Base-by-base conservation (phyloP, 352 stramenopile genomes). In the Phytopythium helicoides region DNA sequence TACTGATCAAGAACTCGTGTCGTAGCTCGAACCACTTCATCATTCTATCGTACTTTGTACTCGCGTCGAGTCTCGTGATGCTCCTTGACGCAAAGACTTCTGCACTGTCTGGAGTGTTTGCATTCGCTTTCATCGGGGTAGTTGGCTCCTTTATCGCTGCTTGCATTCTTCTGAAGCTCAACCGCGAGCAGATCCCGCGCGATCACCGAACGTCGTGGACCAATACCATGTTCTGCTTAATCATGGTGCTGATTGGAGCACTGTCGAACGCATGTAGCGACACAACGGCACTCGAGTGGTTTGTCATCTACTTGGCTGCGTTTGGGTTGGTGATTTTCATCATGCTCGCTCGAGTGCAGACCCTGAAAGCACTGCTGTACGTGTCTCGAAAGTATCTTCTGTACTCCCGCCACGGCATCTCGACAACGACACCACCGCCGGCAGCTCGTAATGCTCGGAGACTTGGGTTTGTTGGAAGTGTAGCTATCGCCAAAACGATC, bases 121-220 rank as follows among this genome's bases (percentile, higher is more conserved):
- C 79, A 4, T 87, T 94, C 26, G 82, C 88, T 7, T 97, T 97
- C 57, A 56, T 97, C 1, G 76, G 65, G 8, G 81, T 97, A 6
- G 81, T 97, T 63, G 58, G 67, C 11, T 88, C 93, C 21, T 97
- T 97, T 57, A 75, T 66, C 8, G 61, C 81, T 10, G 88, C 82
- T 28, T 94, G 85, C 53, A 62, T 96, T 15, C 37, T 96, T n/a
- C 73, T 97, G 23, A 97, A 97, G 62, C 42, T 94, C 18, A 80
- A 87, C 41, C 68, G 87, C 8, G 68, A 81, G 22, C 68, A 81
- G 16, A 89, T 97, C 36, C 87, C 87, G 1, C 71, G 91, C 16
- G 76, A 73, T 31, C 75, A 62, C 22, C 69, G 64, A 1, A 83
- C 86, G 8, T 86, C 81, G 26, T 96, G 87, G 82, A 38, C 62